Evolutionary conservation across 164 flowering plant species (phyloP).

Genomic region (Piper longum): DNA sequence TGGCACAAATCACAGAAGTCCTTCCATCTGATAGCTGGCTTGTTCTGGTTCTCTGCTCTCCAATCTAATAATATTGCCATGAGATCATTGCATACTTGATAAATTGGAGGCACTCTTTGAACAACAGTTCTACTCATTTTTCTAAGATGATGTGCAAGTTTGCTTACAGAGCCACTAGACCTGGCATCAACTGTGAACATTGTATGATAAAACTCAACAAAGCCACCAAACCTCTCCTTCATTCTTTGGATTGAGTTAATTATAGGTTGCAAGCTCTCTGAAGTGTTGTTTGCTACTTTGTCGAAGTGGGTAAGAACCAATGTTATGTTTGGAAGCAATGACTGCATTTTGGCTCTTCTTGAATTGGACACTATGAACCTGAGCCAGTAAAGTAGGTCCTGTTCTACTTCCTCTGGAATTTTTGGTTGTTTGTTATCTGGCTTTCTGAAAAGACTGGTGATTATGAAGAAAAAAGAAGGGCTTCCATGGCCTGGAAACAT

Average conservation of each 20-base stretch:
- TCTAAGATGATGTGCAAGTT: slow-evolving; percentile 54
- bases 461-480: slow-evolving; percentile 63
- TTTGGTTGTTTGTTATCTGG: slow-evolving; percentile 68
- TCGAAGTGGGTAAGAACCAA: slow-evolving; percentile 77
- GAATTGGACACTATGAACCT: slow-evolving; percentile 83
- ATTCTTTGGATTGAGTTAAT: slow-evolving; percentile 39
- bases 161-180: slow-evolving; percentile 68
- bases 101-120: slow-evolving; percentile 67
- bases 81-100: slow-evolving; percentile 70
- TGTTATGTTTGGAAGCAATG: slow-evolving; percentile 77
- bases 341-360: slow-evolving; percentile 51
- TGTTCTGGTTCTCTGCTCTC: slow-evolving; percentile 61
- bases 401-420: slow-evolving; percentile 48
- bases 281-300: slow-evolving; percentile 37
- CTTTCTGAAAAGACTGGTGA: slow-evolving; percentile 58
- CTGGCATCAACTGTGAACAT: slow-evolving; percentile 93
- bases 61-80: slow-evolving; percentile 47
- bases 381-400: slow-evolving; percentile 84
- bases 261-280: slow-evolving; percentile 34
- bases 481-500: slow-evolving; percentile 95
- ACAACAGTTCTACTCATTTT: slow-evolving; percentile 62
- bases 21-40: slow-evolving; percentile 75
- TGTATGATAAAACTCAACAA: slow-evolving; percentile 68
- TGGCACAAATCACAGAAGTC: slow-evolving; percentile 80
- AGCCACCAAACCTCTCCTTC: slow-evolving; percentile 58